Evolutionary conservation across 1,284 basidiomycete genomes (phyloP).

Genomic region (Meripilus lineatus): DNA sequence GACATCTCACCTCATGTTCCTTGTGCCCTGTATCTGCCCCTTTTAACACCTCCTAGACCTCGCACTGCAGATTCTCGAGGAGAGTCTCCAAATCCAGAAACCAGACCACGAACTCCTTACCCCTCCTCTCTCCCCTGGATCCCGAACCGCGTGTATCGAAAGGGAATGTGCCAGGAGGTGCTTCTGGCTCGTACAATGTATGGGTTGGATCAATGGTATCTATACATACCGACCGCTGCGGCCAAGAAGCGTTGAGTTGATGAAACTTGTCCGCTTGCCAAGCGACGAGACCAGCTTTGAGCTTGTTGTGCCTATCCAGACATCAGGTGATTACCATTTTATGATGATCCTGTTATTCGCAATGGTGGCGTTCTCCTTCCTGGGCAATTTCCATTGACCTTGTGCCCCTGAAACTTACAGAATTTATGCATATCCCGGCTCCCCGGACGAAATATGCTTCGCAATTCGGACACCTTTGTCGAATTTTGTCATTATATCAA

Average conservation of each 20-base stretch:
- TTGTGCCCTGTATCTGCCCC: background rate
- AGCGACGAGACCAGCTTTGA: slow-evolving; percentile 77
- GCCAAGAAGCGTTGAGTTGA: slow-evolving; percentile 39
- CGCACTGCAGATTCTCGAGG: slow-evolving; percentile 62
- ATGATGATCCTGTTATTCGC: background rate
- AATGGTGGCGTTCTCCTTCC: background rate
- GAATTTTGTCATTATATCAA: slow-evolving; percentile 57
- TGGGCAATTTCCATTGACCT: no score
- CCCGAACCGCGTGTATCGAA: slow-evolving; percentile 55
- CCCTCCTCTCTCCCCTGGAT: slow-evolving; percentile 49
- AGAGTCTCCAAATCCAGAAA: slow-evolving; percentile 55
- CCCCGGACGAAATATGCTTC: slow-evolving; percentile 57
- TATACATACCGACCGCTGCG: slow-evolving; percentile 27
- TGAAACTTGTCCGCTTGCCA: slow-evolving; percentile 51
- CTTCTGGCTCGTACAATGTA: slow-evolving; percentile 70
- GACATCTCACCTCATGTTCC: no score
- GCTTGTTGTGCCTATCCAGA: slow-evolving; percentile 51
- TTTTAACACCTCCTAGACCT: slow-evolving; percentile 38
- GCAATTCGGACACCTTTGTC: slow-evolving; percentile 69
- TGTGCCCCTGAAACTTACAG: slow-evolving; percentile 30
- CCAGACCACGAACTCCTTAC: slow-evolving; percentile 52
- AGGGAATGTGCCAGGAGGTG: slow-evolving; percentile 69
- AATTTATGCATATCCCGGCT: slow-evolving; percentile 59
- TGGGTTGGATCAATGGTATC: slow-evolving; percentile 30
- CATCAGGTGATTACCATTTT: slow-evolving; percentile 46